Conservation (phyloP, 1,284 basidiomycete genomes). For the Austropuccinia psidii region DNA sequence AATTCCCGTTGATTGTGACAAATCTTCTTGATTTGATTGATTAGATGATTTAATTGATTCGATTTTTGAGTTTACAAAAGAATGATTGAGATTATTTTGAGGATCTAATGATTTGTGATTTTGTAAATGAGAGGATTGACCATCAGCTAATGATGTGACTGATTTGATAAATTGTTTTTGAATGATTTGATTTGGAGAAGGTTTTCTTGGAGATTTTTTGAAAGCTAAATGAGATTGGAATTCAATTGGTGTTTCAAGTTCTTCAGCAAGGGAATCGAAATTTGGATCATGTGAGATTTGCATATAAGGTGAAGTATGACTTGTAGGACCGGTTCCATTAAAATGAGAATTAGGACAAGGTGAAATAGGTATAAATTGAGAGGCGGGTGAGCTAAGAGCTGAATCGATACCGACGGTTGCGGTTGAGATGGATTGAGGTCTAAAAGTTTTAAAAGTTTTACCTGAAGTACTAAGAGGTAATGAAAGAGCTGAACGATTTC, state of each 20-base stretch:
- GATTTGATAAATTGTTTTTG: no score
- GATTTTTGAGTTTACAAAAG: no score
- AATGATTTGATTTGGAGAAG: no score
- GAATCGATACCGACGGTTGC: neutral
- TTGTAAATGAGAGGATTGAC: no score
- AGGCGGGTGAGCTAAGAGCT: neutral
- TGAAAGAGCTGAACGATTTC: slow-evolving; percentile 24
- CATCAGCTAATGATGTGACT: no score
- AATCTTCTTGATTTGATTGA: no score
- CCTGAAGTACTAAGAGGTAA: slow-evolving; percentile 15
- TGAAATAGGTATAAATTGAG: slow-evolving; percentile 3
- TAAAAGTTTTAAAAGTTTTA: neutral
- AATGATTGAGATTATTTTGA: no score
- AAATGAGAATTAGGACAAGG: neutral
- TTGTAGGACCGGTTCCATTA: neutral
- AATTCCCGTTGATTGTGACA: no score
- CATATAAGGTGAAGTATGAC: neutral
- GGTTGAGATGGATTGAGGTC: neutral
- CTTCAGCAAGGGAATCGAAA: slow-evolving; percentile 13
- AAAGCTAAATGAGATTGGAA: neutral
- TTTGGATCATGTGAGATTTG: neutral
- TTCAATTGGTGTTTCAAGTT: neutral
- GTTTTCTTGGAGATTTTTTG: no score
- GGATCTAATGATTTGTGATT: no score
- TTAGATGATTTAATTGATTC: no score